These are phyloP conservation scores for Myriangium duriaei DNA, from an alignment of 2,329 filamentous ascomycete species.

Conservation along the genomic window DNA sequence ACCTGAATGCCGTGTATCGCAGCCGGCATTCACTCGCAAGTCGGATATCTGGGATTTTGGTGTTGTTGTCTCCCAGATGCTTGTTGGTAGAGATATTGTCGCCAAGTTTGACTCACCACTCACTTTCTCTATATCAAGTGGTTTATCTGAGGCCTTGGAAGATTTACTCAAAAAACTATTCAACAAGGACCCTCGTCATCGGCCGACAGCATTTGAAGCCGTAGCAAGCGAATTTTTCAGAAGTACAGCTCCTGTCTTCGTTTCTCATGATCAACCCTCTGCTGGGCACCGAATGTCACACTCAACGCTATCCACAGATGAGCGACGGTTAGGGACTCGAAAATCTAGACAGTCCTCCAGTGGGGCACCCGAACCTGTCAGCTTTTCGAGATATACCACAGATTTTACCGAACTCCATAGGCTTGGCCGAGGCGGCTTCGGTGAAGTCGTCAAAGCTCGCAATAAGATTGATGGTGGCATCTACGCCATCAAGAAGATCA, in stretches of 20 bases:
- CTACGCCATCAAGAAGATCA: constrained; percentile 96
- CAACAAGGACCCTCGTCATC: constrained; percentile 68
- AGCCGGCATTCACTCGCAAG: constrained; percentile 49
- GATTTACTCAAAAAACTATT: constrained; percentile 79
- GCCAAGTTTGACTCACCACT: constrained; percentile 69
- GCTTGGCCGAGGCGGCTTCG: constrained; percentile 87
- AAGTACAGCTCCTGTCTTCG: constrained; percentile 34
- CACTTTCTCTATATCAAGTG: constrained; percentile 56
- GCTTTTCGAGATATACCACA: constrained; percentile 60
- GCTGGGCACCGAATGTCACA: constrained; percentile 10
- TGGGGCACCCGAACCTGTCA: constrained; percentile 15
- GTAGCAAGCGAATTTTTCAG: constrained; percentile 45
- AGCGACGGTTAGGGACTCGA: constrained; percentile 16
- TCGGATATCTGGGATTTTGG: constrained; percentile 94
- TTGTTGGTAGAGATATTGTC: constrained; percentile 69
- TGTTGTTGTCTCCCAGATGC: constrained; percentile 83
- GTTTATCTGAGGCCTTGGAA: constrained; percentile 60
- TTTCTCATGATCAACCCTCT: constrained; percentile 3
- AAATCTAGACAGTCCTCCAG: constrained; percentile 23
- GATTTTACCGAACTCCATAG: constrained; percentile 86
- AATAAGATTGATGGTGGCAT: constrained; percentile 89
- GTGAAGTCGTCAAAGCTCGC: constrained; percentile 87
- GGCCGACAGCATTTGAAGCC: constrained; percentile 68
- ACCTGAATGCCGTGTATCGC: constrained; percentile 20
- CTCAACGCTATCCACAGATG: constrained; percentile 12